Conservation (phyloP, 2,329 filamentous ascomycete species). For the Diaporthe sp. region DNA sequence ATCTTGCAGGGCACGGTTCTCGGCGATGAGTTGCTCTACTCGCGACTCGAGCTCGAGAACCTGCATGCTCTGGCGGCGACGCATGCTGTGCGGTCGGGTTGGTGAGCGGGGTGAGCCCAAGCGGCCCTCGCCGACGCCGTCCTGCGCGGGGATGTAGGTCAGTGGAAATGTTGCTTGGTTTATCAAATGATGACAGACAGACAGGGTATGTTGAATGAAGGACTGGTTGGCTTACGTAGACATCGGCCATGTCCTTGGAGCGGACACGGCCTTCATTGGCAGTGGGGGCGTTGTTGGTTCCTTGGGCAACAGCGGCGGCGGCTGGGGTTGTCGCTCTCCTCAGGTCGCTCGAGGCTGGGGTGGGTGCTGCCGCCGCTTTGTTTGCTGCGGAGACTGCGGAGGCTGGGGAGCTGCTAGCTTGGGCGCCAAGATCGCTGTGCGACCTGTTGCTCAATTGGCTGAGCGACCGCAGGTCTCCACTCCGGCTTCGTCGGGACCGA, state of each 20-base stretch:
- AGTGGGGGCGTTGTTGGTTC: conserved; percentile 71
- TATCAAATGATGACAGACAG: background rate
- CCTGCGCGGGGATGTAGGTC: conserved; percentile 65
- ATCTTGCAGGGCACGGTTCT: conserved; percentile 85
- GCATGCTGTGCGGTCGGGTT: conserved; percentile 94
- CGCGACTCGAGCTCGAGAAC: conserved; percentile 89
- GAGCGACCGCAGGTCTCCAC: conserved; percentile 80
- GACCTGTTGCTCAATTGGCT: conserved; percentile 64
- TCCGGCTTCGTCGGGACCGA: conserved; percentile 76
- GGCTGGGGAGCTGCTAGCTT: conserved; percentile 47
- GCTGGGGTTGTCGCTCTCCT: conserved; percentile 39
- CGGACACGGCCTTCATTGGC: conserved; percentile 90
- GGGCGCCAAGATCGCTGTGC: conserved; percentile 37
- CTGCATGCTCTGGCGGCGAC: conserved; percentile 97
- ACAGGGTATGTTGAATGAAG: conserved; percentile 41
- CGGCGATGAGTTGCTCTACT: conserved; percentile 86
- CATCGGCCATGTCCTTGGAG: conserved; percentile 88
- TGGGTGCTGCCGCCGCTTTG: conserved; percentile 37
- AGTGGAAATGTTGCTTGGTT: conserved; percentile 32
- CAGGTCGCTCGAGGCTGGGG: conserved; percentile 39
- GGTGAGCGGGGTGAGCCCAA: conserved; percentile 91
- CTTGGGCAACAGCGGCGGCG: conserved; percentile 35
- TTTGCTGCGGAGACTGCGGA: conserved; percentile 40
- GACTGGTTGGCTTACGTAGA: conserved; percentile 82
- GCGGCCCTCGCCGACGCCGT: conserved; percentile 92